phyloP scores from a whole-genome alignment of 148 eudicot genomes.

The Rhododendron williamsianum region DNA sequence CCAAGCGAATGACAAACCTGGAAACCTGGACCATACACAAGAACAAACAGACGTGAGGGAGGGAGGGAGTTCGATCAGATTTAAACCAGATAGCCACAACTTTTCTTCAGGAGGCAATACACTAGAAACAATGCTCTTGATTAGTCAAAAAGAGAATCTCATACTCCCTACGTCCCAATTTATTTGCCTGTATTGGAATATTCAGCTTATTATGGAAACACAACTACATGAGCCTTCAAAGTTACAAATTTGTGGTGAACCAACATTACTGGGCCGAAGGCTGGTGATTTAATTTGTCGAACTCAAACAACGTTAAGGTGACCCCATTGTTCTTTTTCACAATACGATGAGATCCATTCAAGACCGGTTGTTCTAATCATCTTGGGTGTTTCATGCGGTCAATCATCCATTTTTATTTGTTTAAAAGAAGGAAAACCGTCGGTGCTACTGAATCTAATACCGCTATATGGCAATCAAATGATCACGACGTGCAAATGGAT shows the following conservation, averaged over 20 bases:
- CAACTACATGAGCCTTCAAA: no score
- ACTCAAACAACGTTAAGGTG: no score
- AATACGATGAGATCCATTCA: no score
- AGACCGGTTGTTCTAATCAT: no score
- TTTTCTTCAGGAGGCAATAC: background rate
- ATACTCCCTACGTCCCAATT: background rate
- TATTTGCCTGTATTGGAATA: background rate
- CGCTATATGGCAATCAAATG: background rate
- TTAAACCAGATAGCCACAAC: background rate
- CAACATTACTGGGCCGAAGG: no score
- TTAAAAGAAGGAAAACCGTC: background rate
- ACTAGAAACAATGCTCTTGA: background rate
- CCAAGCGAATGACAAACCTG: background rate
- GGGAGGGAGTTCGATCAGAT: background rate
- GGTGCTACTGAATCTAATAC: background rate
- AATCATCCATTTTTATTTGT: background rate
- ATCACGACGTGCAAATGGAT: background rate
- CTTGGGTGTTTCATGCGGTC: background rate
- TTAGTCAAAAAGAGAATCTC: background rate
- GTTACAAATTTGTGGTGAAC: no score
- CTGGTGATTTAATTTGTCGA: no score
- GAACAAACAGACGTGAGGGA: background rate
- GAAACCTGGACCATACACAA: background rate
- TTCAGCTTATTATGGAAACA: no score
- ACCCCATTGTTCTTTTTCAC: no score